phyloP scores from a whole-genome alignment of 2,329 filamentous ascomycete species.

The Penicillium sp. region DNA sequence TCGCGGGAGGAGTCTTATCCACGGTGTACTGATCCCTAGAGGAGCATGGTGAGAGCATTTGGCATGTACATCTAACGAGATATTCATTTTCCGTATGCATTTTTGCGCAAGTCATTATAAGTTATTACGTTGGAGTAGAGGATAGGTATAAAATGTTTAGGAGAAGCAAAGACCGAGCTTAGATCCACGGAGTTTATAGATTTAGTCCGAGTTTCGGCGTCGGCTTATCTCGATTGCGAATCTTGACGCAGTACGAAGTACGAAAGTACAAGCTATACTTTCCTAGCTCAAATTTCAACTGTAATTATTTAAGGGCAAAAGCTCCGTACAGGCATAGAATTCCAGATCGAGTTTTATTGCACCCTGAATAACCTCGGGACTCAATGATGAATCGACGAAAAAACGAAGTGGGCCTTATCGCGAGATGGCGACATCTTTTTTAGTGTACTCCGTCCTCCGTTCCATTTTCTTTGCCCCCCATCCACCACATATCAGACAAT shows the following conservation, averaged over 20 bases:
- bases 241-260: background rate
- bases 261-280: background rate
- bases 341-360: background rate
- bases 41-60: constrained; percentile 22
- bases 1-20: constrained; percentile 16
- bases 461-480: constrained; percentile 2
- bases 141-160: no score
- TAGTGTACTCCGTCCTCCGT: background rate
- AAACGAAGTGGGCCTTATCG: constrained; percentile 10
- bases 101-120: no score
- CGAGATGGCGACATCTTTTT: constrained; percentile 5
- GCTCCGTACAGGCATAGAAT: background rate
- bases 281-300: background rate
- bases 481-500: constrained; percentile 6
- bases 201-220: background rate
- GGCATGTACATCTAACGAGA: constrained; percentile 21
- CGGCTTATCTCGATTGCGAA: background rate
- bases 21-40: constrained; percentile 15
- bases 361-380: background rate
- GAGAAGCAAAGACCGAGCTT: background rate
- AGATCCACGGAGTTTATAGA: no score
- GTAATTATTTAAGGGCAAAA: background rate
- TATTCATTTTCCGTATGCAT: constrained; percentile 12
- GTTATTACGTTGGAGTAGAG: no score
- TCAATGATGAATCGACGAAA: background rate